Evolutionary conservation across 768 basidiomycete species (phyloP), one percentile per base, ranked within the genome.

Genomic region (Suillus discolor): DNA sequence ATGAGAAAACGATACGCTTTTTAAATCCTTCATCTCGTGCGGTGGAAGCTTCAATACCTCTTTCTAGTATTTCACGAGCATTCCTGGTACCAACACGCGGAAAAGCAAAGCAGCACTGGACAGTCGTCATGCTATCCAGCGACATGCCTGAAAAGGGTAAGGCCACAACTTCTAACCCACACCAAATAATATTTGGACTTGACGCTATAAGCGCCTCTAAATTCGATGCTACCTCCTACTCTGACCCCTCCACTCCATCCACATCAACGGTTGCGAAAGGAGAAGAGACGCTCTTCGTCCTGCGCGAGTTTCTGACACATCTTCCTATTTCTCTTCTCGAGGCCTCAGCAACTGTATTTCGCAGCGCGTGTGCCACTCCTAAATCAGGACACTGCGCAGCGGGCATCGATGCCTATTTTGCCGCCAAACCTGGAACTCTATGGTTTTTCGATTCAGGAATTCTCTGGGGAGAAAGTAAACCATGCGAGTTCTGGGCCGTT

Each of bases 61-160:
- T 88, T 36, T 75, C 83, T 20, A 69, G 69, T 25, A 74, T 92
- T 62, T 77, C 79, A 1, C 87, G 90, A 41, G 86, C 86, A 0
- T 94, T 93, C 74, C 73, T 94, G 60, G 74, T 93, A 1, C 90
- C 92, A 12, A 92, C 91, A 0, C 84, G 91, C 31, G 90, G 89
- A 36, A 92, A 92, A 74, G 73, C 80, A 36, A 90, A 87, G 70
- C 80, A 86, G 0, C 89, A 93, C 70, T 92, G 90, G 89, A 89
- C 89, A 0, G 81, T 90, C 38, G 81, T 91, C 16, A 72, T 93
- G 41, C 79, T 93, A 34, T 79, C 87, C 11, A 75, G 82, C 5
- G 89, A 91, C 72, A 77, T 79, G 6, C 81, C 85, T 5, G 82
- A 83, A 39, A 83, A 82, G 59, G 75, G 67, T n/a, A 79, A 75